Conservation (phyloP, 345 rosid species). For the Psidium friedrichsthalianum region DNA sequence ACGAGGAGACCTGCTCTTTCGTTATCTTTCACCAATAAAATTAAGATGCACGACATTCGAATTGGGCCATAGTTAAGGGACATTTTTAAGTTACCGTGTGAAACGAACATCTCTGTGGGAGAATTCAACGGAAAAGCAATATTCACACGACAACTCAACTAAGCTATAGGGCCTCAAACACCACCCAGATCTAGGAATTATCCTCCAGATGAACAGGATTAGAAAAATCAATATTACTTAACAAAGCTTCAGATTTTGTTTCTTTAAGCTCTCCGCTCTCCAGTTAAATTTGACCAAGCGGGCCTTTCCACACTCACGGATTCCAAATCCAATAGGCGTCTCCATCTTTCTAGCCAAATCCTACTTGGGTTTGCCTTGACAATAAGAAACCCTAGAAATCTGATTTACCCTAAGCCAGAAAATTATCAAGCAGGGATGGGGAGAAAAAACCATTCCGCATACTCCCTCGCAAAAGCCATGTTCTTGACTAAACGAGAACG, state of each 20-base stretch:
- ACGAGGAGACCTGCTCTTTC: background rate
- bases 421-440: background rate
- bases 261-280: background rate
- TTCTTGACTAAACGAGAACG: background rate
- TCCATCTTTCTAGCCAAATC: background rate
- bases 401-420: background rate
- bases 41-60: background rate
- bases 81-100: background rate
- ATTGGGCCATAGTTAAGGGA: background rate
- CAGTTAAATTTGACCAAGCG: background rate
- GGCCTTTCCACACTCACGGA: background rate
- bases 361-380: background rate
- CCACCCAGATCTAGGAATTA: background rate
- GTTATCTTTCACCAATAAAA: background rate
- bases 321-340: background rate
- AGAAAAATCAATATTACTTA: background rate
- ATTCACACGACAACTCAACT: background rate
- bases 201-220: background rate
- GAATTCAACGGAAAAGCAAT: background rate
- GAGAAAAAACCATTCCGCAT: background rate
- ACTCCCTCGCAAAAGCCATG: background rate
- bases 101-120: background rate
- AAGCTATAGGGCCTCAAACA: background rate
- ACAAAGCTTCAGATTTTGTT: background rate
- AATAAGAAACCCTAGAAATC: background rate